Percentiles rank a stretch among this genome's conserved stretches.
Evolutionary conservation across 768 basidiomycete genomes (phyloP).

Genomic region (Pleurotus tuoliensis): DNA sequence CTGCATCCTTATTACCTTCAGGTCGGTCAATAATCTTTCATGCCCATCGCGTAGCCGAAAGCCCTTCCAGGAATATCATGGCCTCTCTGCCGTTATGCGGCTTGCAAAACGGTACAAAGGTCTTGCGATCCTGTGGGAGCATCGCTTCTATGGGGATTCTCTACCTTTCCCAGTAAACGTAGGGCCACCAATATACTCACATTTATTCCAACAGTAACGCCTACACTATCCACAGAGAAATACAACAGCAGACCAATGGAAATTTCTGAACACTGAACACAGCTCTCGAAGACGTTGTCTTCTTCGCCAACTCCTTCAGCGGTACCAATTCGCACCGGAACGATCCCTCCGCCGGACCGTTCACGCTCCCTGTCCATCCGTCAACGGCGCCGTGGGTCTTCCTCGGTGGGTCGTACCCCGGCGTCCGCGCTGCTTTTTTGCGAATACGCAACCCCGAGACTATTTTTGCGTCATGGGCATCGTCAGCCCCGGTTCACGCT

Average conservation of each 20-base stretch:
- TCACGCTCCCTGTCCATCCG: constrained; percentile 31
- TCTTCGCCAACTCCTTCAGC: constrained; percentile 40
- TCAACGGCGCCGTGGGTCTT: constrained; percentile 42
- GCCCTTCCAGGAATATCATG: constrained; percentile 38
- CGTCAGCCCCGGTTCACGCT: constrained; percentile 46
- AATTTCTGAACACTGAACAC: constrained; percentile 46
- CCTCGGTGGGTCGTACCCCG: constrained; percentile 49
- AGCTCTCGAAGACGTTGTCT: constrained; percentile 45
- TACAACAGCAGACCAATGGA: constrained; percentile 43
- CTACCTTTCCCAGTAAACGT: constrained; percentile 46
- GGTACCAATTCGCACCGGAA: background rate
- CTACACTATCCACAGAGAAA: constrained; percentile 26
- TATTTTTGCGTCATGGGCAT: constrained; percentile 46
- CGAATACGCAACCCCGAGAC: constrained; percentile 42
- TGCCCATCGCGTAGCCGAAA: background rate
- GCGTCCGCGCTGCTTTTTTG: constrained; percentile 38
- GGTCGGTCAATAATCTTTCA: constrained; percentile 14
- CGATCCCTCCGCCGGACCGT: constrained; percentile 8
- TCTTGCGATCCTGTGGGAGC: constrained; percentile 47
- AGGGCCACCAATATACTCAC: constrained; percentile 1
- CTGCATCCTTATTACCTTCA: constrained; percentile 46
- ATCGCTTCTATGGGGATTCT: constrained; percentile 45
- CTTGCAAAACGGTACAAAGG: constrained; percentile 43
- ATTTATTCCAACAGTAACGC: background rate
- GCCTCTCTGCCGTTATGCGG: constrained; percentile 44